Conservation (phyloP, 306 rosid genomes). For the Vicia faba region DNA sequence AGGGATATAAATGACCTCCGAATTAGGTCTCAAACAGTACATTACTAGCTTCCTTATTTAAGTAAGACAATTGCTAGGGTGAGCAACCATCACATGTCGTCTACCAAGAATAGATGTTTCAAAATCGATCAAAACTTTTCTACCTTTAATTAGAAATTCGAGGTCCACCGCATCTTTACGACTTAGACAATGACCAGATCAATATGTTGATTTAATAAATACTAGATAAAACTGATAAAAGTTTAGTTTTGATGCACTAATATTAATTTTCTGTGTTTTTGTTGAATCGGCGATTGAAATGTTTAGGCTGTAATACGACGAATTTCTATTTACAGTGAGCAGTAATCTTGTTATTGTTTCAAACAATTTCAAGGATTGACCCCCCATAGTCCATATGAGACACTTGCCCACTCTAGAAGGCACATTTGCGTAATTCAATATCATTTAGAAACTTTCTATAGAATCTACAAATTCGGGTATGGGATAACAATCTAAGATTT, state of each 20-base stretch:
- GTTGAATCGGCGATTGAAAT: not conserved
- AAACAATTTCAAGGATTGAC: not conserved
- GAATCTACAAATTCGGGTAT: constrained; percentile 3
- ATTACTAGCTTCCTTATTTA: no score
- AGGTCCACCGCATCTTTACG: not conserved
- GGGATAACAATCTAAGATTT: not conserved
- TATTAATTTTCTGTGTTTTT: not conserved
- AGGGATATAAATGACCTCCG: not conserved
- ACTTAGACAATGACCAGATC: not conserved
- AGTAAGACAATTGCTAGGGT: no score
- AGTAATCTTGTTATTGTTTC: not conserved
- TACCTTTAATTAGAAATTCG: not conserved
- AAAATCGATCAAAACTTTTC: not conserved
- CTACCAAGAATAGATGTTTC: not conserved
- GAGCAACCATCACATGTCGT: not conserved
- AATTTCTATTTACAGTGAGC: not conserved
- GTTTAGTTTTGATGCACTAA: not conserved
- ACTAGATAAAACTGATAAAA: not conserved
- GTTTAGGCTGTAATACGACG: not conserved
- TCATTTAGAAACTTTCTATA: not conserved
- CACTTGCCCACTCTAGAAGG: not conserved
- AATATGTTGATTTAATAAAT: not conserved
- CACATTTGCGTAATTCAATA: not conserved
- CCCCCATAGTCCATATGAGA: not conserved
- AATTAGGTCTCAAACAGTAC: not conserved